Percentiles rank a stretch among this genome's conserved stretches.
Conservation (phyloP, 2,329 filamentous ascomycete species). For the Macrophomina tecta region DNA sequence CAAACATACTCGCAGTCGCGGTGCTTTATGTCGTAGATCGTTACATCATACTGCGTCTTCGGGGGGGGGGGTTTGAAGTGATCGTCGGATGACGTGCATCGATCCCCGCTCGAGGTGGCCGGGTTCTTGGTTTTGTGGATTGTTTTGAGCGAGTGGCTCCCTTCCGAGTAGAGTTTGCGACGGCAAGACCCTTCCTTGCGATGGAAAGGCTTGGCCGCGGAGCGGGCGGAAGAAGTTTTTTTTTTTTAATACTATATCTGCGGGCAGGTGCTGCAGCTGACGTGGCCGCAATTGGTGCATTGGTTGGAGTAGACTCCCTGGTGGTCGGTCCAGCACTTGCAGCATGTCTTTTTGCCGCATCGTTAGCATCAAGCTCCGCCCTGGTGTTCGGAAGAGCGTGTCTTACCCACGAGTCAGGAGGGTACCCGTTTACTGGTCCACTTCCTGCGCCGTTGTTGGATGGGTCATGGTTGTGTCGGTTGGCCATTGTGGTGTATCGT, state of each 20-base stretch:
- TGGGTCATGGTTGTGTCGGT: not conserved
- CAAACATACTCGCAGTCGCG: not conserved
- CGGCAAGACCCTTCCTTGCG: not conserved
- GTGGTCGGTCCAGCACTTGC: conserved; percentile 20
- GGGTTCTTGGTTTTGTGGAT: not conserved
- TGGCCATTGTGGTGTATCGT: not conserved
- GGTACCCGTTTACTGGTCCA: not conserved
- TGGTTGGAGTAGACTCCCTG: conserved; percentile 18
- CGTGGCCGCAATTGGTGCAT: conserved; percentile 11
- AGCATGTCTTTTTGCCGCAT: not conserved
- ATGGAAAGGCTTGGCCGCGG: not conserved
- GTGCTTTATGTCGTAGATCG: conserved; percentile 1
- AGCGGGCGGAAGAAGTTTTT: not conserved
- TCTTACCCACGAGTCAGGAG: conserved; percentile 11
- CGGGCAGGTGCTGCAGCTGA: conserved; percentile 1
- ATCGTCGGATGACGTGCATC: conserved; percentile 1
- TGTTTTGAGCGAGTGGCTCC: not conserved
- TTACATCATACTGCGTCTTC: conserved; percentile 5
- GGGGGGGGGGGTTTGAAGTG: not conserved
- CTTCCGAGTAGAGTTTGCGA: not conserved
- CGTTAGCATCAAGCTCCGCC: not conserved
- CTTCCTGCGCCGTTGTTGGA: not conserved
- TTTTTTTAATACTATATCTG: not conserved
- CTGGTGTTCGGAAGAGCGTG: not conserved
- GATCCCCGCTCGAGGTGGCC: not conserved